A percentile compares a stretch with the other conserved stretches of the same genome.
Evolutionary conservation across 495 filamentous ascomycete species (phyloP).

Genomic region (Lophiotrema nucula): DNA sequence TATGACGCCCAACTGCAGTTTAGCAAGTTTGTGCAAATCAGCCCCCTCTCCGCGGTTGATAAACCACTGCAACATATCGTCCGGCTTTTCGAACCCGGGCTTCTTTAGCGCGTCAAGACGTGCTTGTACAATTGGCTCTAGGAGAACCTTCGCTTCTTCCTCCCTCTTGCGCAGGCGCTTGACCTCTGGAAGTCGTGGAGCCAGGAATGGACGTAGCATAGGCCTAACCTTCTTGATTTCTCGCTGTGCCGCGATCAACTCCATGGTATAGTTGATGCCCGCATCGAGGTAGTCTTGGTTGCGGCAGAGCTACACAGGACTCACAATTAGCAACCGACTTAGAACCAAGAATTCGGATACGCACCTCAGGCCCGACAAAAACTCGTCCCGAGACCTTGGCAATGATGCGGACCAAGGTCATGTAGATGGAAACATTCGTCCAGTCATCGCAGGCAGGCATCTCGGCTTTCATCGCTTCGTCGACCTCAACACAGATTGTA

Average conservation of each 20-base stretch:
- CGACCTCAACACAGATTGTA: slow-evolving; percentile 16
- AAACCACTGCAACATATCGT: slow-evolving; percentile 42
- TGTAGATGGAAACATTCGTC: slow-evolving; percentile 22
- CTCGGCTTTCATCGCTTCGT: slow-evolving; percentile 21
- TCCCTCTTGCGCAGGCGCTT: slow-evolving; percentile 1
- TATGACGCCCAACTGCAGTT: slow-evolving; percentile 32
- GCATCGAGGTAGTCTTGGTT: slow-evolving; percentile 22
- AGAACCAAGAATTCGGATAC: too few species aligned
- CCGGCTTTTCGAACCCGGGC: slow-evolving; percentile 25
- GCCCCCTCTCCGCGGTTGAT: slow-evolving; percentile 22
- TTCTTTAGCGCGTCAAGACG: slow-evolving; percentile 23
- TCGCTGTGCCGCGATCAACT: slow-evolving; percentile 14
- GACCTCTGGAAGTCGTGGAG: slow-evolving; percentile 18
- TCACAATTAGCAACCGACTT: too few species aligned
- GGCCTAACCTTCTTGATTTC: slow-evolving; percentile 22
- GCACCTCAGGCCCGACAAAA: slow-evolving; percentile 30
- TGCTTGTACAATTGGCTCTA: slow-evolving; percentile 31
- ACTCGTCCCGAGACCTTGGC: slow-evolving; percentile 28
- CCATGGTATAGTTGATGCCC: slow-evolving; percentile 30
- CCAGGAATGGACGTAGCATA: slow-evolving; percentile 15
- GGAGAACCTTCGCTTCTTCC: slow-evolving; percentile 1
- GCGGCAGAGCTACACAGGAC: slow-evolving; percentile 20
- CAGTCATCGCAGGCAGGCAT: slow-evolving; percentile 26
- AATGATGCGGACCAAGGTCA: slow-evolving; percentile 14
- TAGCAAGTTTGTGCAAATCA: neutral